phyloP scores from a whole-genome alignment of 2,329 filamentous ascomycete genomes.

The Grosmannia huntii region DNA sequence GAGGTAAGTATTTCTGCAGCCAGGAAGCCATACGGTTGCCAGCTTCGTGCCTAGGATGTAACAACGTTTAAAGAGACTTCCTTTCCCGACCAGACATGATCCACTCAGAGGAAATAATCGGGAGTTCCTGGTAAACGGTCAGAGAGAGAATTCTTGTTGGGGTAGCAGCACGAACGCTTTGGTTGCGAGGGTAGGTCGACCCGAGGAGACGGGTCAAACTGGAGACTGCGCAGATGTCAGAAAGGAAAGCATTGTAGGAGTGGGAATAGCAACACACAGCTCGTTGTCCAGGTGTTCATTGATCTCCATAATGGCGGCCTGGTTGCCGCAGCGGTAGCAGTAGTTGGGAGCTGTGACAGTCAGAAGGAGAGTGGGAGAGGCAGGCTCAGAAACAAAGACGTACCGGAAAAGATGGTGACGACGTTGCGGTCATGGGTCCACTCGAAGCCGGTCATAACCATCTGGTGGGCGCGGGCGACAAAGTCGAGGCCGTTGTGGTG shows the following conservation, averaged over 20 bases:
- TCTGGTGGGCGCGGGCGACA: background rate
- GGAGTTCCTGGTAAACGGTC: background rate
- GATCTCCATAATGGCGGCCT: conserved; percentile 1
- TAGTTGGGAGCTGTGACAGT: background rate
- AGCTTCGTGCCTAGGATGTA: too few relatives aligned
- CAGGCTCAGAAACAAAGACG: background rate
- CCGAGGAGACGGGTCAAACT: background rate
- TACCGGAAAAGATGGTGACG: background rate
- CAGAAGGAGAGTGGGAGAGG: background rate
- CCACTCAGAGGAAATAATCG: background rate
- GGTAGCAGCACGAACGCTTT: background rate
- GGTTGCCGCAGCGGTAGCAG: conserved; percentile 1
- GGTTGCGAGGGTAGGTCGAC: background rate
- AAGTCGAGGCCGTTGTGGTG: background rate
- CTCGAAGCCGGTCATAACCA: conserved; percentile 1
- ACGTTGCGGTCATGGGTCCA: background rate
- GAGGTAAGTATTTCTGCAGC: too few relatives aligned
- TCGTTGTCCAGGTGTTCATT: background rate
- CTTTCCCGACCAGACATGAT: background rate
- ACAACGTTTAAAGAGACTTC: too few relatives aligned
- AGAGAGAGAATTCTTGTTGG: too few relatives aligned
- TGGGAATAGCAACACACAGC: background rate
- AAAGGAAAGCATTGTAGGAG: background rate
- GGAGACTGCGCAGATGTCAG: background rate
- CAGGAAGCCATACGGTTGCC: too few relatives aligned